Base-by-base conservation (phyloP, 768 basidiomycete species). In the Butyriboletus loyo region DNA sequence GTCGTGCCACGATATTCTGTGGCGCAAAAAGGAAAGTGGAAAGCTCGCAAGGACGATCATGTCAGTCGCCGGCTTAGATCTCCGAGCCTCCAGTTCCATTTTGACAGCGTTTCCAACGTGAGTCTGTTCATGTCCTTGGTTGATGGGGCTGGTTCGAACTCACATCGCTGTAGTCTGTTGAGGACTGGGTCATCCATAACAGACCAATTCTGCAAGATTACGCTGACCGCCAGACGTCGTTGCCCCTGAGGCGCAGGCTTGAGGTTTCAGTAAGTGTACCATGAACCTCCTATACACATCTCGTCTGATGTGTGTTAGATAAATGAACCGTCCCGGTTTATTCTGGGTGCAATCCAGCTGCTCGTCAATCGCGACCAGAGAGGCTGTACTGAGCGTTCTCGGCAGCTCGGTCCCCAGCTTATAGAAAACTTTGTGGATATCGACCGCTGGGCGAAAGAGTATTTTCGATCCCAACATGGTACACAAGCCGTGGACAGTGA, bases 371-470 rank as follows among this genome's bases (percentile, higher is more conserved):
- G 67, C 13, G 58, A 68, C 48, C 42, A 22, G 28, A 11, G 21
- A 4, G 48, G 37, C 5, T 46, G 24, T 39, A 35, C 43, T n/a
- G 58, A 62, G 36, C 44, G 21, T 40, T 53, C 64, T 27, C 59
- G 62, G 6, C 51, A 38, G 22, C 62, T 68, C 2, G 68, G 66
- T 5, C 66, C 67, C 24, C 68, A 68, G 17, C 42, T 70, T 0
- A 57, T 70, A 24, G 69, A 66, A 36, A 68, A 68, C 35, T 70
- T 66, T 44, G 62, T 63, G 38, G 55, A 68, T 31, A 54, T 68
- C 30, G 54, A 63, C 24, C 43, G 38, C 11, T 70, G 67, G 67
- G 54, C 55, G 8, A 58, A 46, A 19, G 68, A 68, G 11, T 68
- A 68, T 40, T 60, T 68, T 47, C 62, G 67, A 37, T 56, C 52